Evolutionary conservation across 371 early-diverging fungal genomes (phyloP), one percentile per base, ranked within the genome.

Genomic region (Rhizopus sp.): DNA sequence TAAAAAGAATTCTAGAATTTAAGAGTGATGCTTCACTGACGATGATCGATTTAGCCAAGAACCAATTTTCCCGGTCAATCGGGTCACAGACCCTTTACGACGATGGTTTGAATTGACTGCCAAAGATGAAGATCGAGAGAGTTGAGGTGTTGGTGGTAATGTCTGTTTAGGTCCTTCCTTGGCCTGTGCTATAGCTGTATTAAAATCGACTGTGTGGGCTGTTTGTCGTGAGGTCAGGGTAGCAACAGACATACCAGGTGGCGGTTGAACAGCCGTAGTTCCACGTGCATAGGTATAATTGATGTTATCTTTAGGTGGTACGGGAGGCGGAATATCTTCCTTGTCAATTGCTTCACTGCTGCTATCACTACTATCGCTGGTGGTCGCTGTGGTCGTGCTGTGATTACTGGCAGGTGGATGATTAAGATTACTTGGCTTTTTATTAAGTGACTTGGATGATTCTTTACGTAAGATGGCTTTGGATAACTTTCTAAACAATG

Each of bases 181-280:
- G 33, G 47, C 35, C n/a, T 47, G 60, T 15, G 59, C 60, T 40
- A 59, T 59, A 40, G 59, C 59, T 30, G 64, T 62, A 15, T 42
- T 58, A 29, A 66, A 46, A 42, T 66, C 66, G 40, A 66, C 47
- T 0, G 66, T 66, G 46, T 66, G 66, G 5, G 66, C 66, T 17
- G 66, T 66, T 44, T 66, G 62, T 4, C 66, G 62, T 30, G 62
- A 66, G 8, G 62, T 62, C 7, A 66, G 37, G 7, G 62, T 66
- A 17, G 66, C 66, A 7, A 66, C 54, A 8, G 66, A 66, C 66
- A 66, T 66, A 6, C 62, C 62, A 13, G 66, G 66, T 4, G 66
- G 66, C 15, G 51, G 7, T 17, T 45, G 56, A 9, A 60, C 56
- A 0, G 60, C 23, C 23, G 23, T 23, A 41, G 4, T 55, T 44